phyloP scores from a whole-genome alignment of 805 yeast genomes.

The Yarrowia sp. region DNA sequence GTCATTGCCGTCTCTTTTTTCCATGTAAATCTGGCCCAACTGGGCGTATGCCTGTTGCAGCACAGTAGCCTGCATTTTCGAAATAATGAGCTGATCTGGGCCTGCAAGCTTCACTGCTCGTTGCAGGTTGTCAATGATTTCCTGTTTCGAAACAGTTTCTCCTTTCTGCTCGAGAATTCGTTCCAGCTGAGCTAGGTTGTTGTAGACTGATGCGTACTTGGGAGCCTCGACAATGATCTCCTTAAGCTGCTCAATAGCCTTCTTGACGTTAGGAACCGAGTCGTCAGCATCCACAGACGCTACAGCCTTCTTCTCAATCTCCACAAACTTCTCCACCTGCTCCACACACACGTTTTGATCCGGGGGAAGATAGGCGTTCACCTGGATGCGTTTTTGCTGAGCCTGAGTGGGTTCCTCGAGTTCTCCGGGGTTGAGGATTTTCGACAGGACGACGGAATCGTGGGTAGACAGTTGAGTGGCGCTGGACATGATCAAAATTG shows the following conservation, averaged over 20 bases:
- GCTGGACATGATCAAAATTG: slow-evolving; percentile 22
- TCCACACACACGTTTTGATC: slow-evolving; percentile 32
- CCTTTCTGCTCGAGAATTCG: slow-evolving; percentile 14
- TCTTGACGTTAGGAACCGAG: background rate
- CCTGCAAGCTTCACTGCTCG: slow-evolving; percentile 36
- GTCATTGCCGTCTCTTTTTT: slow-evolving; percentile 18
- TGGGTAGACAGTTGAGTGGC: slow-evolving; percentile 28
- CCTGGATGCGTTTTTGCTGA: slow-evolving; percentile 25
- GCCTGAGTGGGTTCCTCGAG: slow-evolving; percentile 22
- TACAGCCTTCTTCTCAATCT: slow-evolving; percentile 33
- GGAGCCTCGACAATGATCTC: slow-evolving; percentile 34
- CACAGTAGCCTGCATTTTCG: slow-evolving; percentile 38
- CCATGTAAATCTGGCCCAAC: slow-evolving; percentile 36
- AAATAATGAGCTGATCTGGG: slow-evolving; percentile 31
- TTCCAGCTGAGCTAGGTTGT: slow-evolving; percentile 39
- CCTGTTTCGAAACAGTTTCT: background rate
- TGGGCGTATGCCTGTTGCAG: slow-evolving; percentile 38
- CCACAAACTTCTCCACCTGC: slow-evolving; percentile 30
- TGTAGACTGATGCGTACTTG: slow-evolving; percentile 39
- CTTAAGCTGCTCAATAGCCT: slow-evolving; percentile 32
- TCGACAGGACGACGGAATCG: slow-evolving; percentile 29
- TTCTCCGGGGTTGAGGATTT: slow-evolving; percentile 28
- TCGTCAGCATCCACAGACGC: slow-evolving; percentile 27
- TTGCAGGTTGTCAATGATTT: slow-evolving; percentile 33
- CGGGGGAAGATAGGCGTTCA: slow-evolving; percentile 33